Evolutionary conservation across 139 green algal species (phyloP), one percentile per base, ranked within the genome.

Genomic region (Ettlia oleoabundans): DNA sequence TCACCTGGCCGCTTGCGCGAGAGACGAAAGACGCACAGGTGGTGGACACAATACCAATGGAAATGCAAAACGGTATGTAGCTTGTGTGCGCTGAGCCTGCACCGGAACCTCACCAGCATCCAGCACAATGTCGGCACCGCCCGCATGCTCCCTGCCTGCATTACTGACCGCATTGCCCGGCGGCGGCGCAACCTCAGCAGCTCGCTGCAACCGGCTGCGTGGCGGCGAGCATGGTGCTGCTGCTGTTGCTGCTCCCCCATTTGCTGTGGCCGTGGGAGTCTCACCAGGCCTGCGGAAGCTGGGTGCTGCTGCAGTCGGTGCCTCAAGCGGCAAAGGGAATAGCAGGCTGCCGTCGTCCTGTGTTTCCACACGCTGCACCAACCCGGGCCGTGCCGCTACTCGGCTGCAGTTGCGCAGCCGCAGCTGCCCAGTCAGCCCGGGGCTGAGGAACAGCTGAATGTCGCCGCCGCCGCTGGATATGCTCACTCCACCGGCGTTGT

Each of bases 131-230:
- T 68, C 52, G 1, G 73, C 73, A 2, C 73, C 73, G 0, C 32
- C 67, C 40, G 70, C 37, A 22, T 13, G n/a, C 2, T 38, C 38
- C 2, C 73, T 47, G 35, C 73, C 26, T 0, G 73, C 73, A 3
- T 21, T 35, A 4, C 10, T 80, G 2, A 68, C 53, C 24, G 58
- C 73, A 19, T 80, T 80, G 53, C 73, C 73, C 8, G 73, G 73
- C 37, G 53, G 73, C 73, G 73, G 73, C 42, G 71, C 32, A 5
- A 18, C 71, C 4, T 28, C 73, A 1, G 52, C 53, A 15, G 28
- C 70, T 9, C 73, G 73, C 73, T 80, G 73, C 53, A 80, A 28
- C 53, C 73, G 33, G 53, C 73, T 80, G 24, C 19, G 52, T 53
- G 73, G 73, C 53, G 26, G 30, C 24, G 62, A 26, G 15, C 30